A percentile compares a stretch with the other conserved stretches of the same genome.
Conservation (phyloP, 345 rosid genomes). For the Xanthoceras sorbifolium region DNA sequence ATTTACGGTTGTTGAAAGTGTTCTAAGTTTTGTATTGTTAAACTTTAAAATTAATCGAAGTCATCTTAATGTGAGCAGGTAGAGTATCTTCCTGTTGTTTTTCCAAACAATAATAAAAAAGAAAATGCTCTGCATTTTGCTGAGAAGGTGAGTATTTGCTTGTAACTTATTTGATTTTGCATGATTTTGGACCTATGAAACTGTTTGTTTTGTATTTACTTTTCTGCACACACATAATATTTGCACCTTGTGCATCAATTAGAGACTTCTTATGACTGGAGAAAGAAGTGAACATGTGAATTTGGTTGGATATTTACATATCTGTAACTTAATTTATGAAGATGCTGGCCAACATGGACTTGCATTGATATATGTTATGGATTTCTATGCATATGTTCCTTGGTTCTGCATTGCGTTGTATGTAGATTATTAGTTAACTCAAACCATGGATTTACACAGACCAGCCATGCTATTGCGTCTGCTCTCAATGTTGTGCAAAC, state of each 20-base stretch:
- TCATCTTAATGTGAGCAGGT: slow-evolving; percentile 52
- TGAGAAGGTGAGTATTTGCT: slow-evolving; percentile 61
- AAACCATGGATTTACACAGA: slow-evolving; percentile 50
- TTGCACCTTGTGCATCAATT: background rate
- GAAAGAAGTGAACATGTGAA: background rate
- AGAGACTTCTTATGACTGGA: background rate
- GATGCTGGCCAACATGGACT: background rate
- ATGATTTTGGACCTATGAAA: background rate
- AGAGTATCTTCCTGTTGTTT: slow-evolving; percentile 83
- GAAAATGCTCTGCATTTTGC: slow-evolving; percentile 72
- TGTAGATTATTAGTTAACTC: slow-evolving; percentile 26
- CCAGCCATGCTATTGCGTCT: slow-evolving; percentile 68
- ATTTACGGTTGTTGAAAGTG: slow-evolving; percentile 6
- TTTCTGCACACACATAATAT: background rate
- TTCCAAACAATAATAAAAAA: slow-evolving; percentile 63
- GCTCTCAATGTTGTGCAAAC: slow-evolving; percentile 86
- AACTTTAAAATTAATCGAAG: slow-evolving; percentile 7
- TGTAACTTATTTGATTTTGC: background rate
- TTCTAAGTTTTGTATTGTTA: background rate
- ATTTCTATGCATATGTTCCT: background rate
- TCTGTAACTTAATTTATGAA: background rate
- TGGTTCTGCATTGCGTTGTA: slow-evolving; percentile 9
- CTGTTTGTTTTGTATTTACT: background rate
- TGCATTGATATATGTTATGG: background rate
- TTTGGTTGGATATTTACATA: background rate